Evolutionary conservation across 2,329 filamentous ascomycete genomes (phyloP).

Genomic region (Epichloe hybrida): DNA sequence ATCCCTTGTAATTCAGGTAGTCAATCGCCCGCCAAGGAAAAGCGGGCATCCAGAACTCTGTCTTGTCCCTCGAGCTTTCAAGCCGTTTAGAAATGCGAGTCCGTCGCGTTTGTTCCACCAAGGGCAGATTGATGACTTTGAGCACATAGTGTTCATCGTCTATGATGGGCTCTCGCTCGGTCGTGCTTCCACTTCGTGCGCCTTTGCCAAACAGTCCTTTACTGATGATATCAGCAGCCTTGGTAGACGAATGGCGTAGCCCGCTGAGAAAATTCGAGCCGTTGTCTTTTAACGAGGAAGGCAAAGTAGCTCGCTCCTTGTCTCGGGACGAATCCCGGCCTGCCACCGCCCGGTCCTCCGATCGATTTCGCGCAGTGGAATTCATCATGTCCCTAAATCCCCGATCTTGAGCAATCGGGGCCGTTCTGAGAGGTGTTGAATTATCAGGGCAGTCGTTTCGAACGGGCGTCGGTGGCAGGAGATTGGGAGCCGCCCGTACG

Average conservation of each 20-base stretch:
- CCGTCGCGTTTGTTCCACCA: slow-evolving; percentile 79
- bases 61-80: slow-evolving; percentile 83
- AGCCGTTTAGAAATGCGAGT: slow-evolving; percentile 85
- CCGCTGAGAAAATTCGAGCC: slow-evolving; percentile 57
- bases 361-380: slow-evolving; percentile 54
- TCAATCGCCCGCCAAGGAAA: slow-evolving; percentile 93
- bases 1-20: slow-evolving; percentile 88
- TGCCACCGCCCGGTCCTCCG: slow-evolving; percentile 48
- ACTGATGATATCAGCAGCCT: slow-evolving; percentile 67
- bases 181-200: slow-evolving; percentile 56
- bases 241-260: slow-evolving; percentile 57
- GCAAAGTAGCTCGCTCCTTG: slow-evolving; percentile 35
- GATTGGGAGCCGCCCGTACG: slow-evolving; percentile 21
- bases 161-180: slow-evolving; percentile 48
- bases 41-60: slow-evolving; percentile 97
- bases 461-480: slow-evolving; percentile 11
- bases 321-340: slow-evolving; percentile 33
- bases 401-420: slow-evolving; percentile 51
- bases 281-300: slow-evolving; percentile 45
- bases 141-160: slow-evolving; percentile 76
- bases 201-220: slow-evolving; percentile 75
- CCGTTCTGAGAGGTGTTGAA: slow-evolving; percentile 37
- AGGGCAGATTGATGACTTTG: slow-evolving; percentile 71
- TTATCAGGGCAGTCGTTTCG: slow-evolving; percentile 17
- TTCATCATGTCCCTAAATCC: slow-evolving; percentile 55